These are phyloP conservation scores for Cystobasidium sp. DNA, from an alignment of 1,284 basidiomycete species.

Conservation along the genomic window DNA sequence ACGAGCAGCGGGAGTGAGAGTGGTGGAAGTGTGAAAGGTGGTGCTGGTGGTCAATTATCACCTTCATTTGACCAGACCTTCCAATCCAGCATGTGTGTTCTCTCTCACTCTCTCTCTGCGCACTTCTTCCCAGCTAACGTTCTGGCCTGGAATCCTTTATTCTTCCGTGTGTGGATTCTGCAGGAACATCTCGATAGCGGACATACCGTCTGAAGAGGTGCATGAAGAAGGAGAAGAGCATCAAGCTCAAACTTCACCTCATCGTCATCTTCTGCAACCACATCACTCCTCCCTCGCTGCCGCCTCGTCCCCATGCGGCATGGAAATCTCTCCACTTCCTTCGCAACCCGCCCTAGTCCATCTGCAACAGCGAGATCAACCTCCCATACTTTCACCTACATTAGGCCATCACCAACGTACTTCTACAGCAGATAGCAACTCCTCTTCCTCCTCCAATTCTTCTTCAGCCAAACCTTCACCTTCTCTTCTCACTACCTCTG, in stretches of 20 bases:
- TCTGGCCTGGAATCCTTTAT: not conserved
- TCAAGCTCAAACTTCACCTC: not conserved
- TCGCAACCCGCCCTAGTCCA: conserved; percentile 5
- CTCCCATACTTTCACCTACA: not conserved
- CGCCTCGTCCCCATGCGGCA: conserved; percentile 6
- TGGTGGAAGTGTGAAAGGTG: not conserved
- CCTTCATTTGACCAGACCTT: conserved; percentile 34
- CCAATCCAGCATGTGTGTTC: conserved; percentile 26
- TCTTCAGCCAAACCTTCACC: not conserved
- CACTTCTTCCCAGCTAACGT: not conserved
- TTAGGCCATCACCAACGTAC: conserved; percentile 4
- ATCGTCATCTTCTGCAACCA: not conserved
- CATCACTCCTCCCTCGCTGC: not conserved
- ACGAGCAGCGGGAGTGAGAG: conserved; percentile 14
- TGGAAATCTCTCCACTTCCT: conserved; percentile 22
- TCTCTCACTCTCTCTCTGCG: not conserved
- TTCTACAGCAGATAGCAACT: not conserved
- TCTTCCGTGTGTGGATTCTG: not conserved
- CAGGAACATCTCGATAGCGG: conserved; percentile 23
- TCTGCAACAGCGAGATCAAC: not conserved
- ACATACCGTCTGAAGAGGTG: not conserved
- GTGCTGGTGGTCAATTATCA: conserved; percentile 12
- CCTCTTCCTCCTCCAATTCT: not conserved
- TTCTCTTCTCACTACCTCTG: not conserved
- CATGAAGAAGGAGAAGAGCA: conserved; percentile 1